These are phyloP conservation scores for Alnus rubra DNA, from an alignment of 306 rosid species.

Conservation along the genomic window DNA sequence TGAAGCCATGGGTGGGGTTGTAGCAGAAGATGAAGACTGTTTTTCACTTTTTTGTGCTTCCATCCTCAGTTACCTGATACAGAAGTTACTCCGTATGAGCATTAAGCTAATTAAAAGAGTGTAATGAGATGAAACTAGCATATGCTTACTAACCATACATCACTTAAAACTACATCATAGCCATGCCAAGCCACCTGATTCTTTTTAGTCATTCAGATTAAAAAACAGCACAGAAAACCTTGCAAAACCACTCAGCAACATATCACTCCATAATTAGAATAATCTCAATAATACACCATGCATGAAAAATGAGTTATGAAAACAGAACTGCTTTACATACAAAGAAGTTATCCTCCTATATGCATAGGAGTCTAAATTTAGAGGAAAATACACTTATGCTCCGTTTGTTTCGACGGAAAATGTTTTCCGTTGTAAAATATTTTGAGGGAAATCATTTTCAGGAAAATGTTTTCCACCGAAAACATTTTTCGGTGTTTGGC, in stretches of 20 bases:
- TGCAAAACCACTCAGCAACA: neutral
- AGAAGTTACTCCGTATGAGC: conserved; percentile 6
- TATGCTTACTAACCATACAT: neutral
- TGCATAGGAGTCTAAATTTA: neutral
- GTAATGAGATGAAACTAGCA: neutral
- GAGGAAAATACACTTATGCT: too few relatives aligned
- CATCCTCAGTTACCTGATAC: conserved; percentile 44
- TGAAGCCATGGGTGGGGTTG: conserved; percentile 44
- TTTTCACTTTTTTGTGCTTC: conserved; percentile 49
- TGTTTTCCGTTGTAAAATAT: too few relatives aligned
- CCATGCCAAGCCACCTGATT: neutral
- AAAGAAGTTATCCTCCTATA: neutral
- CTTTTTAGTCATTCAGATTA: neutral
- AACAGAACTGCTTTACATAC: neutral
- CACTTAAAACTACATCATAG: conserved; percentile 1
- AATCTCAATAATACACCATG: neutral
- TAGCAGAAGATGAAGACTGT: conserved; percentile 34
- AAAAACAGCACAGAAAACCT: neutral
- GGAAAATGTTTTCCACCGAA: too few relatives aligned
- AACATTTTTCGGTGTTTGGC: too few relatives aligned
- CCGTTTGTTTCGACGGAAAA: too few relatives aligned
- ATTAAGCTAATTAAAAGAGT: neutral
- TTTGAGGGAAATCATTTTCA: too few relatives aligned
- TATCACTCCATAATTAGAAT: neutral
- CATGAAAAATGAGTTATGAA: neutral